Percentiles rank a stretch among this genome's conserved stretches.
phyloP scores from a whole-genome alignment of 192 early-diverging fungal genomes.

The Coemansia sp. region DNA sequence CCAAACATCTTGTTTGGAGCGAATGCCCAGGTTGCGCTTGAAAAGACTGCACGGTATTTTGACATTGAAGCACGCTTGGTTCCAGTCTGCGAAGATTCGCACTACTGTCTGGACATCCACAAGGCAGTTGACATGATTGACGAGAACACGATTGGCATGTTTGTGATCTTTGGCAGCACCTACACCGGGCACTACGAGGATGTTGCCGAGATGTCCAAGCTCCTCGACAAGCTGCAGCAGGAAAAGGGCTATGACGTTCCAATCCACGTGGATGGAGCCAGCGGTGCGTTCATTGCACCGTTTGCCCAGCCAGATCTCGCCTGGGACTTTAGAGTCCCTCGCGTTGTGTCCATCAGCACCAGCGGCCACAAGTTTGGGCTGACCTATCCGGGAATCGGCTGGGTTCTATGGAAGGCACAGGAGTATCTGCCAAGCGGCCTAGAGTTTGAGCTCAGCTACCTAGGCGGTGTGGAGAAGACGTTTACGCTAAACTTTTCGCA shows the following conservation, averaged over 20 bases:
- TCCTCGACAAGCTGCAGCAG: conserved; percentile 62
- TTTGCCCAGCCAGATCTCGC: conserved; percentile 73
- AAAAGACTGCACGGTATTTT: conserved; percentile 75
- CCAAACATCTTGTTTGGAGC: conserved; percentile 81
- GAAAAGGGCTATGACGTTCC: conserved; percentile 69
- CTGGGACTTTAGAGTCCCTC: conserved; percentile 71
- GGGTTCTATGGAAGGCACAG: conserved; percentile 72
- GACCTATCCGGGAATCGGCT: conserved; percentile 79
- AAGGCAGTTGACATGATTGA: conserved; percentile 70
- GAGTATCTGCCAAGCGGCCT: conserved; percentile 73
- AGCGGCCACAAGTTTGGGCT: conserved; percentile 90
- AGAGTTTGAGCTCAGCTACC: conserved; percentile 75
- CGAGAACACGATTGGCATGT: conserved; percentile 86
- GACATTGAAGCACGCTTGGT: conserved; percentile 73
- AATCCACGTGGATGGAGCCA: conserved; percentile 86
- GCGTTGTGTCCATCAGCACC: conserved; percentile 78
- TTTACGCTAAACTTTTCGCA: conserved; percentile 81
- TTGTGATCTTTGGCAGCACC: conserved; percentile 74
- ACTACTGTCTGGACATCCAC: conserved; percentile 61
- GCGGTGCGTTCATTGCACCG: conserved; percentile 85
- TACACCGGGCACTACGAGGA: conserved; percentile 88
- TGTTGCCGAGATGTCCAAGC: conserved; percentile 61
- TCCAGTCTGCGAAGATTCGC: conserved; percentile 57
- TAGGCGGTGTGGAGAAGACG: conserved; percentile 67
- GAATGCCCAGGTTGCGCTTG: conserved; percentile 74